Evolutionary conservation across 208 protist genomes (phyloP).

Genomic region (Tetramitus jugosus): DNA sequence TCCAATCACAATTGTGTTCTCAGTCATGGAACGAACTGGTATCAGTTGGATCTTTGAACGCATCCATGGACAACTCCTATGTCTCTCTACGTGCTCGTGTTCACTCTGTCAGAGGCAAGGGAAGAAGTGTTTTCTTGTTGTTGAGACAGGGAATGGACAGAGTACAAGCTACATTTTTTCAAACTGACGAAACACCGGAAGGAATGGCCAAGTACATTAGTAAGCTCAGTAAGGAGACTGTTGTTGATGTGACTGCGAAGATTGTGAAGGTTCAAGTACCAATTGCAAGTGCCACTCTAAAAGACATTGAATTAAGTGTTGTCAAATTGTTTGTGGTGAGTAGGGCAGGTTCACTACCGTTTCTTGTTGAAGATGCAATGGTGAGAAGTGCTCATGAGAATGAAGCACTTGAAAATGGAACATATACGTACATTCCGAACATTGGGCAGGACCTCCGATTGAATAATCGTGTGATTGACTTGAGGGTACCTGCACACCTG

Average conservation of each 20-base stretch:
- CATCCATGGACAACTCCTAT: not conserved
- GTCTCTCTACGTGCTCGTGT: conserved; percentile 1
- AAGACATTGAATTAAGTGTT: conserved; percentile 14
- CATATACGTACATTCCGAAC: not conserved
- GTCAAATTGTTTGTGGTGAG: not conserved
- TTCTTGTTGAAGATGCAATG: conserved; percentile 11
- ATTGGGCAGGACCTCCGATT: conserved; percentile 55
- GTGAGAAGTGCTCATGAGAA: not conserved
- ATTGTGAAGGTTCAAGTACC: not conserved
- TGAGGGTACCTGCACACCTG: conserved; percentile 87
- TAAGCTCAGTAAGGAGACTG: not conserved
- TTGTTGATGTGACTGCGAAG: not conserved
- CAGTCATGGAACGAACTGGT: too few species aligned
- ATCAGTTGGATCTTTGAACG: not conserved
- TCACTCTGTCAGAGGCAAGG: not conserved
- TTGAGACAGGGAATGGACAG: conserved; percentile 1
- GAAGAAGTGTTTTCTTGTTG: conserved; percentile 2
- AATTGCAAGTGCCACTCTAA: conserved; percentile 14
- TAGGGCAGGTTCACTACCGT: not conserved
- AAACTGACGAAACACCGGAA: not conserved
- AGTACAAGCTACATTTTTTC: not conserved
- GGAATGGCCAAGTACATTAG: conserved; percentile 9
- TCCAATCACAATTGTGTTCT: not conserved
- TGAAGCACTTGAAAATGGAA: not conserved
- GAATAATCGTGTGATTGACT: conserved; percentile 91